A percentile compares a stretch with the other conserved stretches of the same genome.
These are phyloP conservation scores for Oryza rufipogon DNA, from an alignment of 176 grass and related monocot genomes.

Conservation along the genomic window DNA sequence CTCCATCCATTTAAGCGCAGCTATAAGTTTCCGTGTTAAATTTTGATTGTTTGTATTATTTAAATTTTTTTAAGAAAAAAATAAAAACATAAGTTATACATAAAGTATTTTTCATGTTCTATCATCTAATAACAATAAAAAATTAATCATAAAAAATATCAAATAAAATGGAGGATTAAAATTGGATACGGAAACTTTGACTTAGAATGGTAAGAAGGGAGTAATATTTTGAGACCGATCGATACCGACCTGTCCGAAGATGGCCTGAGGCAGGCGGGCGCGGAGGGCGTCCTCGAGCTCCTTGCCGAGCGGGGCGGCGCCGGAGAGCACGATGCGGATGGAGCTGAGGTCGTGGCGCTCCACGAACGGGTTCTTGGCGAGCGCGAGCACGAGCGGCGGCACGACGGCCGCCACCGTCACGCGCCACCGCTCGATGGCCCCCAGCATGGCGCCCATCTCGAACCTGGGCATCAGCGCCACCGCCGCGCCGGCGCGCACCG, in stretches of 20 bases:
- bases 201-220: too few species aligned
- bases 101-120: too few species aligned
- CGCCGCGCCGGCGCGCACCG: conserved; percentile 60
- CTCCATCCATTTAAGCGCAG: too few species aligned
- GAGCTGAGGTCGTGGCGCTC: conserved; percentile 78
- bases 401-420: conserved; percentile 78
- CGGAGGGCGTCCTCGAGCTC: conserved; percentile 76
- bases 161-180: too few species aligned
- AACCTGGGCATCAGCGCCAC: conserved; percentile 85
- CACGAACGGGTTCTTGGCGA: conserved; percentile 71
- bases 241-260: conserved; percentile 74
- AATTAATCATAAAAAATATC: too few species aligned
- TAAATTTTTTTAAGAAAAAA: too few species aligned
- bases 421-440: conserved; percentile 68
- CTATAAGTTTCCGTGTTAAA: too few species aligned
- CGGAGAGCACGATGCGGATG: conserved; percentile 79
- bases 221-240: too few species aligned
- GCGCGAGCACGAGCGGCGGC: conserved; percentile 83
- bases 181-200: too few species aligned
- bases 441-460: conserved; percentile 70
- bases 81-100: too few species aligned
- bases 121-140: too few species aligned
- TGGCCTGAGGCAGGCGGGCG: conserved; percentile 67
- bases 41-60: too few species aligned
- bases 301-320: conserved; percentile 88